Base-by-base conservation (phyloP, 352 stramenopile species). In the Globisporangium echinulatum region DNA sequence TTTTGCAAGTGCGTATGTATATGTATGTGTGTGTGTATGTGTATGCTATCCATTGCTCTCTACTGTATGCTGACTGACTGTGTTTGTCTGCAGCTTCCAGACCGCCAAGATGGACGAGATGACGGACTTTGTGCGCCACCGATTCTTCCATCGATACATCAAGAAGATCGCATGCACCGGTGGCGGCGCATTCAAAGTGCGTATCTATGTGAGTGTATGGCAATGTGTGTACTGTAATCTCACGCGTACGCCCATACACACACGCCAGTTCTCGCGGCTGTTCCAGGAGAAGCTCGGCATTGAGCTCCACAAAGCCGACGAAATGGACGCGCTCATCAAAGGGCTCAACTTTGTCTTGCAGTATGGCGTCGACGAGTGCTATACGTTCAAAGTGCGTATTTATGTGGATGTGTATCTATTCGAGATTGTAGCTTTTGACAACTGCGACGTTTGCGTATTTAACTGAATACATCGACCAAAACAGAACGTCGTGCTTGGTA, bases 321-420 rank as follows among this genome's bases (percentile, higher is more conserved):
- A 99, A 71, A 88, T 99, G 72, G 90, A 98, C 64, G 95, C 87
- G 66, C 77, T 99, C 46, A 96, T 99, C 61, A 77, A 85, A 39
- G 97, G 97, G n/a, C 96, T 99, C 68, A 93, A 98, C 75, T 99
- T 98, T 67, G 86, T 98, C 14, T 72, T 99, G 52, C 82, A 78
- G 11, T 87, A 97, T 59, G 89, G 96, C 4, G 76, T 87, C 0
- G 87, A 97, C 62, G 96, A 98, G 75, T 98, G 94, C 73, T 99
- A 98, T 64, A 98, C 95, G 4, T 99, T 97, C 76, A 89, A 91
- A 64, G 87, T 92, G 25, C 4, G 48, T 4, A 25, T 38, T 7
- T 36, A 4, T 25, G 25, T 25, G 25, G 1, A 25, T 25, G 25
- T 1, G 25, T 2, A 25, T 25, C 25, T 1, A 25, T 25, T 25